Base-by-base conservation (phyloP, 495 filamentous ascomycete genomes). In the Xeromyces bisporus region DNA sequence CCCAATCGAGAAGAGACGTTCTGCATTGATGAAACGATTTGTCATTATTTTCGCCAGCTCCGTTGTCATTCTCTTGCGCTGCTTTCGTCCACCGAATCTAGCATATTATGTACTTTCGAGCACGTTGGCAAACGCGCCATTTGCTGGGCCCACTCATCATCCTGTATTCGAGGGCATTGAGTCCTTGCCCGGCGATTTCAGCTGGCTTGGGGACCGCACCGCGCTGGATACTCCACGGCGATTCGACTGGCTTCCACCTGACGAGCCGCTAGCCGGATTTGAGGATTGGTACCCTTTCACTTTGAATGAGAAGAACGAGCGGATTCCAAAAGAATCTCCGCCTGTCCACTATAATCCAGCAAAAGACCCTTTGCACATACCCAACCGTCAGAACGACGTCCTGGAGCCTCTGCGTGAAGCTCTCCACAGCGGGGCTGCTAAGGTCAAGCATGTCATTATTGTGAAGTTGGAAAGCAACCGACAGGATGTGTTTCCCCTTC, bases 401-500 rank as follows among this genome's bases (percentile, higher is more conserved):
- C 20, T 60, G 1, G 36, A 40, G 26, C 42, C 48, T 3, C 41
- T 59, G n/a, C 36, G 41, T 3, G 45, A 48, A 1, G 44, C 41
- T 9, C 29, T 48, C 14, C 18, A 39, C 8, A 34, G 32, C 15
- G 36, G 43, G 3, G 37, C 51, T 14, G 39, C 57, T 12, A 42
- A 47, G 24, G 59, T 62, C 37, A 58, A 57, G 31, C 56, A 62
- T 26, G 37, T 62, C 25, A 36, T 60, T 12, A 23, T 59, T 2
- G 39, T 62, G 18, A 52, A 54, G 26, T 47, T 62, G 33, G 58
- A 62, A 35, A 58, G 53, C 14, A 62, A 53, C 18, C 47, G 58
- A 28, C 51, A 58, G 24, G 58, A 62, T 35, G 51, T 60, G 6
- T 60, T 62, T 42, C 58, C 58, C 2, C 33, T 62, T 9, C 39